Evolutionary conservation across 2,329 filamentous ascomycete species (phyloP).

Genomic region (Hypomyces rosellus): DNA sequence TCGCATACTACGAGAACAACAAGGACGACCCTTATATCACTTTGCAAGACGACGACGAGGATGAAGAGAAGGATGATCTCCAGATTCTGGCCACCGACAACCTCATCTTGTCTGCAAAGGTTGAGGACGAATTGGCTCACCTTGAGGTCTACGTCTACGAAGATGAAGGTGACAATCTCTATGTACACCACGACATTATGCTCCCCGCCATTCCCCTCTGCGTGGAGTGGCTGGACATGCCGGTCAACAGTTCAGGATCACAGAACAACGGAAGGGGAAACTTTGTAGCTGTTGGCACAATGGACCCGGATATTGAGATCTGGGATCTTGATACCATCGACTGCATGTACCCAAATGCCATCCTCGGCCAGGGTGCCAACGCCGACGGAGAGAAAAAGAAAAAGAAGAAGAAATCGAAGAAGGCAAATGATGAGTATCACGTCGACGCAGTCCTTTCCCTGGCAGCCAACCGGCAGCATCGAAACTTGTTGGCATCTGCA

Average conservation of each 20-base stretch:
- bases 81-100: constrained; percentile 93
- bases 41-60: constrained; percentile 65
- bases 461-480: constrained; percentile 85
- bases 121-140: constrained; percentile 95
- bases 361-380: constrained; percentile 69
- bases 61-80: constrained; percentile 87
- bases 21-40: constrained; percentile 97
- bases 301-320: constrained; percentile 97
- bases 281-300: constrained; percentile 91
- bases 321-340: constrained; percentile 97
- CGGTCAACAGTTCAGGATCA: constrained; percentile 64
- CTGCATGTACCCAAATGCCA: constrained; percentile 96
- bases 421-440: constrained; percentile 85
- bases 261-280: constrained; percentile 68
- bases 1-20: constrained; percentile 91
- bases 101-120: constrained; percentile 81
- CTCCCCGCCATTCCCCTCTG: constrained; percentile 92
- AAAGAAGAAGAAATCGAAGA: constrained; percentile 91
- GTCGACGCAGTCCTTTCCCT: constrained; percentile 90
- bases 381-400: constrained; percentile 53
- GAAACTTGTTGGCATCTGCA: constrained; percentile 87
- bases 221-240: constrained; percentile 90
- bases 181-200: constrained; percentile 99
- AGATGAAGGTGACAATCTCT: constrained; percentile 89
- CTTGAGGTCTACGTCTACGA: constrained; percentile 98